A percentile compares a stretch with the other conserved stretches of the same genome.
Conservation (phyloP, 2,329 filamentous ascomycete genomes). For the Didymella lethalis region DNA sequence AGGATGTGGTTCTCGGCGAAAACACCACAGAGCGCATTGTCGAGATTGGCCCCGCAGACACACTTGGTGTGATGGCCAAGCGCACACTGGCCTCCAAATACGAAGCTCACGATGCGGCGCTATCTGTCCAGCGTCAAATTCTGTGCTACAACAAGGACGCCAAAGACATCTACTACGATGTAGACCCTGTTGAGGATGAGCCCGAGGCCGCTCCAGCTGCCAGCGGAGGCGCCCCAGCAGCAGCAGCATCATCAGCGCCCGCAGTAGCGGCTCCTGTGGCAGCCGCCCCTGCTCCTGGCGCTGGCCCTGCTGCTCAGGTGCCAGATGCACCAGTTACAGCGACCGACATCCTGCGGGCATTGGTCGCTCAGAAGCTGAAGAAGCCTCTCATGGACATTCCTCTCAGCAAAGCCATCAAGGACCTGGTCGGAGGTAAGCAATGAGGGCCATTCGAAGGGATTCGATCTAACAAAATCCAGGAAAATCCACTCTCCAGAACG, state of each 20-base stretch:
- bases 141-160: slow-evolving; percentile 99
- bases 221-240: slow-evolving; percentile 52
- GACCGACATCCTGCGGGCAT: slow-evolving; percentile 83
- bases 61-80: slow-evolving; percentile 96
- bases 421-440: slow-evolving; percentile 85
- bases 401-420: slow-evolving; percentile 96
- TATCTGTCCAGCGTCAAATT: slow-evolving; percentile 95
- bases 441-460: background rate
- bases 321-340: slow-evolving; percentile 87
- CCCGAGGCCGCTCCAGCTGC: slow-evolving; percentile 64
- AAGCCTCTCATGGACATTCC: slow-evolving; percentile 89
- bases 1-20: slow-evolving; percentile 98
- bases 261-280: slow-evolving; percentile 62
- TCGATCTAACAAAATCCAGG: slow-evolving; percentile 60
- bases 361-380: slow-evolving; percentile 98
- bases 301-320: slow-evolving; percentile 86
- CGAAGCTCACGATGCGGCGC: slow-evolving; percentile 96
- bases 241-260: slow-evolving; percentile 56
- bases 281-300: slow-evolving; percentile 67
- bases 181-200: slow-evolving; percentile 87
- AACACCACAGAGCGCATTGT: slow-evolving; percentile 97
- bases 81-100: slow-evolving; percentile 95
- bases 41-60: slow-evolving; percentile 96
- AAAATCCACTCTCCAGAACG: slow-evolving; percentile 98
- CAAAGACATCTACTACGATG: slow-evolving; percentile 99